Conservation (phyloP, 2,329 filamentous ascomycete genomes). For the Sarocladium strictum region DNA sequence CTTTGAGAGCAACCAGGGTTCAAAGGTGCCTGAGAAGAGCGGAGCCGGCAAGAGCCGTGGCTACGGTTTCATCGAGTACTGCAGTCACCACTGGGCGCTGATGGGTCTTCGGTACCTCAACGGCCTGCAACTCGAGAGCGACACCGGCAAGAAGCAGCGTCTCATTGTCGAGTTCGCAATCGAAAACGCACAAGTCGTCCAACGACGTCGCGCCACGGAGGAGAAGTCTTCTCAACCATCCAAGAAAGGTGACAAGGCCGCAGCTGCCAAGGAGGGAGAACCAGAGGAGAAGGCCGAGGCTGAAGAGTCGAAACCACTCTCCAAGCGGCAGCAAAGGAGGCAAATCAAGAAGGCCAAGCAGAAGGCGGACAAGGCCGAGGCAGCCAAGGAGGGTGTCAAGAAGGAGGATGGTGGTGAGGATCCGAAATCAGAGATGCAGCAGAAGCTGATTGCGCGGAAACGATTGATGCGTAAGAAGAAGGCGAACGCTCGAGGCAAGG, state of each 20-base stretch:
- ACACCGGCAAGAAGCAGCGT: conserved; percentile 74
- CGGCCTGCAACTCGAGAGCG: conserved; percentile 57
- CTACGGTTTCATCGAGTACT: conserved; percentile 97
- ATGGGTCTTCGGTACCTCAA: conserved; percentile 96
- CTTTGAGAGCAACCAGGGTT: conserved; percentile 80
- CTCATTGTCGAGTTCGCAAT: conserved; percentile 96
- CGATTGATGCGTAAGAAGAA: conserved; percentile 70
- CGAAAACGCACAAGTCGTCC: conserved; percentile 95
- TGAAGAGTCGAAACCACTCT: conserved; percentile 22
- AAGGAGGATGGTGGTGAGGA: conserved; percentile 41
- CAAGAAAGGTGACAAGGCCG: conserved; percentile 5
- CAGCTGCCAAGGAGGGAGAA: conserved; percentile 14
- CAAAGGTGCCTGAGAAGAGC: conserved; percentile 71
- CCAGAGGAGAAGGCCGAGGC: conserved; percentile 17
- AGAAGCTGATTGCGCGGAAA: conserved; percentile 82
- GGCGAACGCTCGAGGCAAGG: conserved; percentile 30
- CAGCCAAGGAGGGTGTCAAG: conserved; percentile 8
- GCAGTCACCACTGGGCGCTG: conserved; percentile 84
- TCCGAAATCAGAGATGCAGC: conserved; percentile 39
- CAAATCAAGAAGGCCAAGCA: conserved; percentile 27
- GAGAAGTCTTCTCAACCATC: conserved; percentile 24
- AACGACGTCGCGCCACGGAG: conserved; percentile 50
- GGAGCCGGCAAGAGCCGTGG: conserved; percentile 81
- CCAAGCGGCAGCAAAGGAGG: conserved; percentile 24
- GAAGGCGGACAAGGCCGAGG: conserved; percentile 13